These are phyloP conservation scores for Citrus medica DNA, from an alignment of 345 rosid genomes.

Conservation along the genomic window DNA sequence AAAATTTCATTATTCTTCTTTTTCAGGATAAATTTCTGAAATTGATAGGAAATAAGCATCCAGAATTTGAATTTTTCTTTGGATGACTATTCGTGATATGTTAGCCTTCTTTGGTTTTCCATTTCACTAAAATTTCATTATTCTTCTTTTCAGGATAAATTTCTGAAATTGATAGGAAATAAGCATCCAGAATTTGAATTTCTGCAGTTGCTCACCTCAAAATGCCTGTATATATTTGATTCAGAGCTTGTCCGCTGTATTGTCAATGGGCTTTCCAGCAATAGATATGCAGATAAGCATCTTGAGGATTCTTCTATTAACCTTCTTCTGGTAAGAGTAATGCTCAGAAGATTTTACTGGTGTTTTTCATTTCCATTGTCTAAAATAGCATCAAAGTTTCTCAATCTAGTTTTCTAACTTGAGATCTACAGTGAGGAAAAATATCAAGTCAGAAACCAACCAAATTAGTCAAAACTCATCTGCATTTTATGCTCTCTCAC, in stretches of 20 bases:
- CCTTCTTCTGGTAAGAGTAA: constrained; percentile 69
- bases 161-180: constrained; percentile 60
- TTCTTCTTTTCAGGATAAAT: constrained; percentile 54
- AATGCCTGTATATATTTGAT: constrained; percentile 71
- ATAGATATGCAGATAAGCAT: constrained; percentile 27
- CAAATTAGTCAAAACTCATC: background rate
- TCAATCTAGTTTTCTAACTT: background rate
- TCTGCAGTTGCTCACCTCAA: constrained; percentile 57
- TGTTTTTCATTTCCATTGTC: background rate
- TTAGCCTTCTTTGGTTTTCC: background rate
- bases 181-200: constrained; percentile 70
- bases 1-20: constrained; percentile 1
- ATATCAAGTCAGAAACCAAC: background rate
- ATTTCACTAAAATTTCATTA: background rate
- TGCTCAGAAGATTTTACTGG: background rate
- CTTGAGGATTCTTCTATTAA: constrained; percentile 50
- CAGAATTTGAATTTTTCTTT: constrained; percentile 49
- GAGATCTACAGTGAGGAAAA: background rate
- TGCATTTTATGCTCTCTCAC: background rate
- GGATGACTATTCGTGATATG: background rate
- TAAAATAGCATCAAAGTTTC: background rate
- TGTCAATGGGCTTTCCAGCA: constrained; percentile 49
- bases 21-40: constrained; percentile 73
- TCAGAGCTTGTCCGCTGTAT: constrained; percentile 62
- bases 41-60: constrained; percentile 65